phyloP scores from a whole-genome alignment of 495 filamentous ascomycete species.

The Achaetomiella virescens region DNA sequence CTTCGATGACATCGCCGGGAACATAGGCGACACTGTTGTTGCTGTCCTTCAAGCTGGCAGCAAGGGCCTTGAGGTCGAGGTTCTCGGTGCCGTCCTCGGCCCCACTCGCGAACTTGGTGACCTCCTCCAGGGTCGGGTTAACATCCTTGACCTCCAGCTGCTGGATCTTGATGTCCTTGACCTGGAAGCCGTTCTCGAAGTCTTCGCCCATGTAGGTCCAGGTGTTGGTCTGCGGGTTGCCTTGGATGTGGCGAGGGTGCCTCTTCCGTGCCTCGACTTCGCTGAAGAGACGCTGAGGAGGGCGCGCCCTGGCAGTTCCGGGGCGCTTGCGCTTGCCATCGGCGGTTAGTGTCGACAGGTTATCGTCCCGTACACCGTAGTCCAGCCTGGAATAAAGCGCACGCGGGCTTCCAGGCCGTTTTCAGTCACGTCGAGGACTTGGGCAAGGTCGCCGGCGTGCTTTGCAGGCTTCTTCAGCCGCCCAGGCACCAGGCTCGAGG shows the following conservation, averaged over 20 bases:
- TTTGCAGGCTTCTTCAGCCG: slow-evolving; percentile 74
- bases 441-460: slow-evolving; percentile 84
- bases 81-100: slow-evolving; percentile 89
- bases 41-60: slow-evolving; percentile 74
- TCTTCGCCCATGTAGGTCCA: slow-evolving; percentile 82
- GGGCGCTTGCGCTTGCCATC: slow-evolving; percentile 74
- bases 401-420: slow-evolving; percentile 87
- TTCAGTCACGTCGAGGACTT: slow-evolving; percentile 86
- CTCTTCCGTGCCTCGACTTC: slow-evolving; percentile 89
- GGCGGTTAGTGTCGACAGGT: slow-evolving; percentile 41
- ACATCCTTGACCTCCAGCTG: slow-evolving; percentile 77
- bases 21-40: slow-evolving; percentile 73
- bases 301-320: slow-evolving; percentile 53
- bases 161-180: slow-evolving; percentile 90
- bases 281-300: slow-evolving; percentile 87
- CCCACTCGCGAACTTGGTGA: slow-evolving; percentile 83
- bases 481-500: slow-evolving; percentile 84
- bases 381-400: slow-evolving; percentile 79
- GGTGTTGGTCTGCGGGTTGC: slow-evolving; percentile 56
- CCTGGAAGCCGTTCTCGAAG: slow-evolving; percentile 86
- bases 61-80: slow-evolving; percentile 82
- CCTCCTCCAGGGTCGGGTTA: slow-evolving; percentile 89
- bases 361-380: slow-evolving; percentile 82
- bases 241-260: slow-evolving; percentile 64
- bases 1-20: slow-evolving; percentile 88